Conservation (phyloP, 352 stramenopile species). For the Pythium plurisporium region DNA sequence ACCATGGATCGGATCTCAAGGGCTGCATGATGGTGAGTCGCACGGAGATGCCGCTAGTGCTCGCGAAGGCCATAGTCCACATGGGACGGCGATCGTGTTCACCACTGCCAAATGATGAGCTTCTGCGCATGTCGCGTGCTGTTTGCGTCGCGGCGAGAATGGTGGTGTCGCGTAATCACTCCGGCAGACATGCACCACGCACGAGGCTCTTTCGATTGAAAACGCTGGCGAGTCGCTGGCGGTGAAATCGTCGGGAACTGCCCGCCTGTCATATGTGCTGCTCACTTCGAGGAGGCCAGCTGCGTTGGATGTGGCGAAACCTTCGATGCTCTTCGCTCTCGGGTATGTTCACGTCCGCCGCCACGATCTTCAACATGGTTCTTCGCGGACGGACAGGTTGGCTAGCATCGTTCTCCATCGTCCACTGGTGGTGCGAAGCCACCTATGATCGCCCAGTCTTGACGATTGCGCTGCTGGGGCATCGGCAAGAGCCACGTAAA, state of each 20-base stretch:
- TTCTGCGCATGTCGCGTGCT: constrained; percentile 9
- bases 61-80: too few relatives aligned
- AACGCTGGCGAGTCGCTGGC: too few relatives aligned
- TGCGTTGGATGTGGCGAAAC: neutral
- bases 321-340: neutral
- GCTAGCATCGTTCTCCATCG: neutral
- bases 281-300: too few relatives aligned
- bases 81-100: neutral
- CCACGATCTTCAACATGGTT: neutral
- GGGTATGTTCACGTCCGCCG: neutral
- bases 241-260: too few relatives aligned
- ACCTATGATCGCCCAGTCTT: constrained; percentile 53
- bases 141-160: constrained; percentile 10
- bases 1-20: neutral
- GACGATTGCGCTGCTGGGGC: constrained; percentile 33
- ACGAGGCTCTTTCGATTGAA: neutral
- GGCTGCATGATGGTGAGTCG: too few relatives aligned
- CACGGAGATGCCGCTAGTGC: too few relatives aligned
- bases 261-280: too few relatives aligned
- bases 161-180: constrained; percentile 13
- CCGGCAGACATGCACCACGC: neutral
- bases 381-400: too few relatives aligned
- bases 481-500: constrained; percentile 60
- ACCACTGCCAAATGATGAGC: neutral
- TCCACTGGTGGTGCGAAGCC: neutral